A percentile compares a stretch with the other conserved stretches of the same genome.
These are phyloP conservation scores for Penicillium egyptiacum DNA, from an alignment of 495 filamentous ascomycete genomes.

Conservation along the genomic window DNA sequence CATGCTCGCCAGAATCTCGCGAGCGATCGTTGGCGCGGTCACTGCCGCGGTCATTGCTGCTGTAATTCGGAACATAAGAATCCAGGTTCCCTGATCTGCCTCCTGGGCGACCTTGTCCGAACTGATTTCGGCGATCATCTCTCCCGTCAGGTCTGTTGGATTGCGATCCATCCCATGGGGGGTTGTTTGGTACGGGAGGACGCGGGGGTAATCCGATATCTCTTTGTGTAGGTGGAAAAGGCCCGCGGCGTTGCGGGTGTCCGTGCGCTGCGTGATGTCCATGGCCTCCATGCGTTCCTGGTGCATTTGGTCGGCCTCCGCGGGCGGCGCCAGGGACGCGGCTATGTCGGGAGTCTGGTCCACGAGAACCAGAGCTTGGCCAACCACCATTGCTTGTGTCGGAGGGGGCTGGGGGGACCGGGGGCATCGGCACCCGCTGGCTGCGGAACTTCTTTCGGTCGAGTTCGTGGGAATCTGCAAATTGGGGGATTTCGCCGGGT, in stretches of 20 bases:
- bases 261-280: slow-evolving; percentile 13
- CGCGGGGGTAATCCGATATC: slow-evolving; percentile 44
- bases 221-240: slow-evolving; percentile 30
- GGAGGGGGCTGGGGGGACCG: slow-evolving; percentile 84
- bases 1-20: slow-evolving; percentile 26
- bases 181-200: slow-evolving; percentile 35
- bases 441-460: slow-evolving; percentile 86
- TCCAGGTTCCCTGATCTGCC: slow-evolving; percentile 36
- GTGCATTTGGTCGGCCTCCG: slow-evolving; percentile 24
- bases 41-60: slow-evolving; percentile 14
- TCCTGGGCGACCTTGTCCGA: slow-evolving; percentile 25
- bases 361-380: slow-evolving; percentile 36
- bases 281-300: slow-evolving; percentile 8
- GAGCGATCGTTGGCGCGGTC: slow-evolving; percentile 29
- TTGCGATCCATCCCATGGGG: slow-evolving; percentile 32
- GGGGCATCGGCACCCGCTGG: slow-evolving; percentile 74
- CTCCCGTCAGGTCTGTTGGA: slow-evolving; percentile 28
- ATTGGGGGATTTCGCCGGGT: slow-evolving; percentile 79
- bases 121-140: slow-evolving; percentile 36
- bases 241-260: slow-evolving; percentile 25
- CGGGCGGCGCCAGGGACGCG: slow-evolving; percentile 39
- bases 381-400: slow-evolving; percentile 69
- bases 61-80: slow-evolving; percentile 44
- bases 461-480: slow-evolving; percentile 93
- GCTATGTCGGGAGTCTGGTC: slow-evolving; percentile 31